Percentiles rank a stretch among this genome's conserved stretches.
These are phyloP conservation scores for Nicotiana tabacum DNA, from an alignment of 257 asterid species.

Conservation along the genomic window DNA sequence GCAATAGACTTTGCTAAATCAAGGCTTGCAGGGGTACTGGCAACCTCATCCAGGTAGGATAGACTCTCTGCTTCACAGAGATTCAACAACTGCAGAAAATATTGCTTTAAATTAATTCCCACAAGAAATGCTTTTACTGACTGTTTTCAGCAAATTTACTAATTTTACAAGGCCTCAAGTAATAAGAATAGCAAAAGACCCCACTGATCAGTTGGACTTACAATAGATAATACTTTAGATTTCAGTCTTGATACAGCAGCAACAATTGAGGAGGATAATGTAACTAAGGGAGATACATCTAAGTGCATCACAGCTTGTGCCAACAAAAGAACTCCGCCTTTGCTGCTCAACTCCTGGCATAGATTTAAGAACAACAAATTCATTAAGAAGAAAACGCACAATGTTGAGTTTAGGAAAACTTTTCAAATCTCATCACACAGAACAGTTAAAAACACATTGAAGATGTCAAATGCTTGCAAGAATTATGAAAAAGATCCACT, in stretches of 20 bases:
- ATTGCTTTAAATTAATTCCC: not conserved
- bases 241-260: conserved; percentile 77
- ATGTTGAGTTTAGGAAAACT: not conserved
- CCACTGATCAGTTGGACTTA: conserved; percentile 40
- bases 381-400: conserved; percentile 17
- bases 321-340: conserved; percentile 79
- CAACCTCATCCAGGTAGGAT: conserved; percentile 95
- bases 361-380: conserved; percentile 14
- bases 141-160: not conserved
- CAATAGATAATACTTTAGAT: conserved; percentile 81
- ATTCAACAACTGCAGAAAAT: conserved; percentile 66
- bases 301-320: conserved; percentile 67
- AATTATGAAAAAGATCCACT: not conserved
- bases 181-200: not conserved
- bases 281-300: conserved; percentile 39
- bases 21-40: conserved; percentile 63
- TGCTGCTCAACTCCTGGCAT: conserved; percentile 78
- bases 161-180: conserved; percentile 1
- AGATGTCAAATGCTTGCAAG: not conserved
- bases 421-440: not conserved
- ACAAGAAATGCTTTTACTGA: not conserved
- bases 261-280: conserved; percentile 31
- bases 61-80: conserved; percentile 92
- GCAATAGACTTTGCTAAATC: conserved; percentile 76
- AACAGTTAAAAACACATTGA: not conserved